phyloP scores from a whole-genome alignment of 768 basidiomycete species.

The Hirschioporus abietinus region DNA sequence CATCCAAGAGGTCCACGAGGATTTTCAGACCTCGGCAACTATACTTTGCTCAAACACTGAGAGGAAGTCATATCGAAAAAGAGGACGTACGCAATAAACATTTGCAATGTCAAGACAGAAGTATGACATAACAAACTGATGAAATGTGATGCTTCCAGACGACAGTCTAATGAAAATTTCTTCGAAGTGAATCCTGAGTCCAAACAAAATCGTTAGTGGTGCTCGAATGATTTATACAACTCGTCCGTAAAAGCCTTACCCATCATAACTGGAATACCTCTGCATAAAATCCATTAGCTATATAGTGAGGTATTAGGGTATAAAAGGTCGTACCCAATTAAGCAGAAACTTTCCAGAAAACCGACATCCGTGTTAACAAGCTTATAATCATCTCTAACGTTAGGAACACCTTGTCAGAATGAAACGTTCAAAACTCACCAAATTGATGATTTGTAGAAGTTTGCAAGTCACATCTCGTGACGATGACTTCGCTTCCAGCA shows the following conservation, averaged over 20 bases:
- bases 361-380: conserved; percentile 64
- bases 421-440: conserved; percentile 43
- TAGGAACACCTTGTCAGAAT: background rate
- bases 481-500: conserved; percentile 81
- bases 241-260: conserved; percentile 35
- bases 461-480: conserved; percentile 83
- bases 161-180: conserved; percentile 88
- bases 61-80: background rate
- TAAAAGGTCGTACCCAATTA: conserved; percentile 61
- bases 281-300: conserved; percentile 21
- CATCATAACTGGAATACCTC: conserved; percentile 96
- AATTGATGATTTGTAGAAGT: conserved; percentile 82
- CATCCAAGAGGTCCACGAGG: conserved; percentile 92
- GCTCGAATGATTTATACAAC: background rate
- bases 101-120: conserved; percentile 90
- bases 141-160: conserved; percentile 93
- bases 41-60: conserved; percentile 5
- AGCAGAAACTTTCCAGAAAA: conserved; percentile 90
- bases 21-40: conserved; percentile 95
- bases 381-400: conserved; percentile 18
- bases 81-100: conserved; percentile 92
- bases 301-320: conserved; percentile 5
- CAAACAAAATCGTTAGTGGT: background rate
- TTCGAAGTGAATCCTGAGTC: conserved; percentile 83
- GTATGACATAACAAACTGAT: conserved; percentile 89